Conservation (phyloP, 2,329 filamentous ascomycete species). For the Acrocalymma vagum region DNA sequence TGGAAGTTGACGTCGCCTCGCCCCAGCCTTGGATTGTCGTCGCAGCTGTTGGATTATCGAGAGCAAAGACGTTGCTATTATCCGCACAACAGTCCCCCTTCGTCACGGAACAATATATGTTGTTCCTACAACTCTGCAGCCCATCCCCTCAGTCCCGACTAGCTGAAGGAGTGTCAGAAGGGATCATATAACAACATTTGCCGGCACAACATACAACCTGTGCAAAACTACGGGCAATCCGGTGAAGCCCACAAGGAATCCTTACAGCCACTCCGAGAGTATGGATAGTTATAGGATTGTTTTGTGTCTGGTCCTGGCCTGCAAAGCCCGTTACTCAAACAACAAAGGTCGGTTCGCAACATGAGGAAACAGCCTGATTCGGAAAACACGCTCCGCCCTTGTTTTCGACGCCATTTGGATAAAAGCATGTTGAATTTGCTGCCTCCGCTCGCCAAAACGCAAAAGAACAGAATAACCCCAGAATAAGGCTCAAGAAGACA, state of each 20-base stretch:
- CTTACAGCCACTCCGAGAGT: constrained; percentile 30
- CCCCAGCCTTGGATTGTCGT: constrained; percentile 21
- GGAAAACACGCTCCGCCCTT: constrained; percentile 23
- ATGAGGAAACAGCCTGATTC: constrained; percentile 23
- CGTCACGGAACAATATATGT: constrained; percentile 26
- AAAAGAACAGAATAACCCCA: no score
- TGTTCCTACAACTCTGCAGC: constrained; percentile 21
- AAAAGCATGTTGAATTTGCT: constrained; percentile 30
- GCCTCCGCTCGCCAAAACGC: no score
- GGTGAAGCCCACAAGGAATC: constrained; percentile 27
- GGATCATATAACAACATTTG: no score
- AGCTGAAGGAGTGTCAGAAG: constrained; percentile 13
- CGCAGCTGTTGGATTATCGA: constrained; percentile 16
- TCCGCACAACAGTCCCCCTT: constrained; percentile 28
- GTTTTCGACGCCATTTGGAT: constrained; percentile 23
- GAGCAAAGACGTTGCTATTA: constrained; percentile 20
- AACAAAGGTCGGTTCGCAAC: constrained; percentile 32
- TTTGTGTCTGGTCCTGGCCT: constrained; percentile 20
- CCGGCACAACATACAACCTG: constrained; percentile 22
- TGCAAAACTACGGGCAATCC: constrained; percentile 26
- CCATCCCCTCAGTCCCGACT: constrained; percentile 23
- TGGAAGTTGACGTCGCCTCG: constrained; percentile 10
- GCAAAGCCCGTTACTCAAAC: constrained; percentile 30
- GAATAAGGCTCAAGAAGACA: no score
- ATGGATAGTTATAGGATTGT: constrained; percentile 21